phyloP scores from a whole-genome alignment of 2,329 filamentous ascomycete species.

The Penicillium sclerotiorum region DNA sequence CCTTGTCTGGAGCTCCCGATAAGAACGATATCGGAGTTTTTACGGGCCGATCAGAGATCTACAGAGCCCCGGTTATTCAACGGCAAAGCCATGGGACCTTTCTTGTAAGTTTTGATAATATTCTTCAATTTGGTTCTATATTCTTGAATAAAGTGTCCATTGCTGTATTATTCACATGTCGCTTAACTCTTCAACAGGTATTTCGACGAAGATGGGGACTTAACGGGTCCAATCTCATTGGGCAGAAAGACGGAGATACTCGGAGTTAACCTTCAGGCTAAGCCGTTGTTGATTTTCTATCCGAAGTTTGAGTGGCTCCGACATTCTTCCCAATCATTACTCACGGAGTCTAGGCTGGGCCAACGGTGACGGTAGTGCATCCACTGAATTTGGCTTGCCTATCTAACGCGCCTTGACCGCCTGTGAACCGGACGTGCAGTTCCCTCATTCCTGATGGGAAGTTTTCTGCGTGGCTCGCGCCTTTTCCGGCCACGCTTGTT shows the following conservation, averaged over 20 bases:
- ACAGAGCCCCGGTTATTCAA: constrained; percentile 4
- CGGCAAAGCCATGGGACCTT: constrained; percentile 1
- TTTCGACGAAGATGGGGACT: too few species aligned
- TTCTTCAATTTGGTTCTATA: neutral
- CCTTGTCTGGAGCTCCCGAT: constrained; percentile 15
- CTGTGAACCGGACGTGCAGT: neutral
- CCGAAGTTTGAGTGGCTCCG: too few species aligned
- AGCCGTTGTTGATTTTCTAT: constrained; percentile 4
- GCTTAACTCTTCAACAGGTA: too few species aligned
- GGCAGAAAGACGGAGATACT: constrained; percentile 29
- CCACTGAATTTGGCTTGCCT: neutral
- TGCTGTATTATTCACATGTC: too few species aligned
- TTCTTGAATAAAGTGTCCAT: too few species aligned
- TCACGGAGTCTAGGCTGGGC: constrained; percentile 1
- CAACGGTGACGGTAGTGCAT: neutral
- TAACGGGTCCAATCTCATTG: too few species aligned
- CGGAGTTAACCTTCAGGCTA: constrained; percentile 9
- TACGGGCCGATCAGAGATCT: constrained; percentile 29
- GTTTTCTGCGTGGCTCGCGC: constrained; percentile 25
- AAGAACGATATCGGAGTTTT: constrained; percentile 33
- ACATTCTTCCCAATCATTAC: constrained; percentile 14
- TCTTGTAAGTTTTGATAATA: too few species aligned
- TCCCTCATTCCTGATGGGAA: constrained; percentile 21
- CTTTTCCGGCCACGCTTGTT: constrained; percentile 22
- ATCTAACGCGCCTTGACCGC: constrained; percentile 3